Evolutionary conservation across 495 filamentous ascomycete genomes (phyloP), one percentile per base, ranked within the genome.

Genomic region (Aspergillus ostianus): DNA sequence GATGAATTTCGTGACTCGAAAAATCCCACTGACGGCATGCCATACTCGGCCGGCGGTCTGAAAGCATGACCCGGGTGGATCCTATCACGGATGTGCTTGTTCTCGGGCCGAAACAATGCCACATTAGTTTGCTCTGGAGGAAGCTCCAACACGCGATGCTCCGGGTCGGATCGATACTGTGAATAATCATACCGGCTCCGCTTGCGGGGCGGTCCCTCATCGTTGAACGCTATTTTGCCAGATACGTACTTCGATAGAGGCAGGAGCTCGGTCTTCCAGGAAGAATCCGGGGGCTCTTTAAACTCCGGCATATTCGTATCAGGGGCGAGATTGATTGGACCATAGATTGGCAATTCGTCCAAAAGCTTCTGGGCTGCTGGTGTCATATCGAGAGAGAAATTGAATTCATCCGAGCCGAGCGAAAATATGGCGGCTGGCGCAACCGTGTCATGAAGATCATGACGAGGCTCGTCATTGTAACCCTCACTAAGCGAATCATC

Each of bases 61-160:
- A 98, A 97, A 52, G 92, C 87, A 70, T 97, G 92, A 5, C 88
- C 87, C n/a, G 91, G 91, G 65, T 97, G 91, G 15, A 98, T 85
- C 9, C 94, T 85, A 64, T 97, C 93, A 54, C 93, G 85, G 27
- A 96, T 91, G 51, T 85, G 83, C 70, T 93, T 95, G 77, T 93
- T 94, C 57, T 96, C 91, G 0, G 92, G 88, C 50, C 85, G 84
- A 76, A 98, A 98, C 8, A 98, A 77, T 2, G 92, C 93, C 60
- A 96, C 90, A 56, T 89, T 82, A 3, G 82, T 85, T 64, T 88
- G 87, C 65, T 90, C 89, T 9, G 93, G 88, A 0, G 80, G 79
- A 4, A 90, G 76, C 36, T 81, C 71, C 51, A 75, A 52, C 61
- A 78, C 79, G n/a, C 67, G 66, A 12, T 74, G 63, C 30, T 89